Base-by-base conservation (phyloP, 2,329 filamentous ascomycete species). In the Sordariomycetes sp. region DNA sequence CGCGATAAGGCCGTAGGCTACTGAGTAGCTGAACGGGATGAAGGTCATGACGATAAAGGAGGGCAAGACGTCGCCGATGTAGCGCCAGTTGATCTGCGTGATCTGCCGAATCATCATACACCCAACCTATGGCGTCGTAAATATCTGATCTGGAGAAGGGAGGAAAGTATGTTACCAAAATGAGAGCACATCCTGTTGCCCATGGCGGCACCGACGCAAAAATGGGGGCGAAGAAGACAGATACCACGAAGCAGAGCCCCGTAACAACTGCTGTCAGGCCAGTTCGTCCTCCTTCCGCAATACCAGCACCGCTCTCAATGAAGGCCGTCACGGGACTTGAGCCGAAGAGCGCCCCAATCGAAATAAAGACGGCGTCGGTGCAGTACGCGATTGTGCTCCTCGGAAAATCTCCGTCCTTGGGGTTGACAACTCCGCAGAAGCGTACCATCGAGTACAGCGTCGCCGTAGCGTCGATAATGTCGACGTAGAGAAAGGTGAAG, bases 371-470 rank as follows among this genome's bases (percentile, higher is more conserved):
- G 2, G 82, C 81, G 43, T 87, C 82, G 4, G 73, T 75, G 45
- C 72, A 81, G 54, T 86, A 87, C 2, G 87, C 87, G 21, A 90
- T 61, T 1, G 86, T 86, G 3, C 83, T 88, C 26, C 86, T 79
- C 34, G 88, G 85, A 42, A 94, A 94, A 52, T 93, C 86, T n/a
- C 79, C 76, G 3, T 81, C 75, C 30, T 72, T 66, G 44, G 70
- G 57, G 48, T 79, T 68, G 44, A 82, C 74, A 29, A 72, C 70
- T 19, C 76, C 75, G 40, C 74, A 79, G 58, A 86, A 86, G 16
- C 79, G 77, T 2, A 82, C 82, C 82, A 87, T 86, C n/a, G 80
- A 82, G 58, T 86, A 86, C 24, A 86, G 61, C 1, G 82, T 86
- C 27, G 81, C 82, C 0, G 82, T 86, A 47, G 78, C 79, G 50